Conservation (phyloP, 495 filamentous ascomycete species). For the Xylaria castorea region DNA sequence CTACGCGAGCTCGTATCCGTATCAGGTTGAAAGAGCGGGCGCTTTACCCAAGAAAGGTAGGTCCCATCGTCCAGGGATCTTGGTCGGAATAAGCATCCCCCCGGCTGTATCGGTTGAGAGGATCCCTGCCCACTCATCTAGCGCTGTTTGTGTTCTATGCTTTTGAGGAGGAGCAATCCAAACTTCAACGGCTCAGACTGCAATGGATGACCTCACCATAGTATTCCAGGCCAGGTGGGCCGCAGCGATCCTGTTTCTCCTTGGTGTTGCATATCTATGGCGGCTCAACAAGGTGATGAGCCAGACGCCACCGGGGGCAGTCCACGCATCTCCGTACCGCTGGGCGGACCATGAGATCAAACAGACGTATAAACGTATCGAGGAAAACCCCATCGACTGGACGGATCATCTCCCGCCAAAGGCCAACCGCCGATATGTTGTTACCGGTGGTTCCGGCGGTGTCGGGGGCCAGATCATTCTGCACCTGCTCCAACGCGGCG, state of each 20-base stretch:
- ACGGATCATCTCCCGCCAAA: constrained; percentile 57
- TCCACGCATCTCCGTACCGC: constrained; percentile 51
- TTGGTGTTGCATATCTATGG: constrained; percentile 54
- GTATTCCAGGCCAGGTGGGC: constrained; percentile 20
- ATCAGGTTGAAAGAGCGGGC: neutral
- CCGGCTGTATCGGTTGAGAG: neutral
- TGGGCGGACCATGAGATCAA: constrained; percentile 60
- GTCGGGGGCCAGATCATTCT: constrained; percentile 64
- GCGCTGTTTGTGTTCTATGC: neutral
- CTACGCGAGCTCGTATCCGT: neutral
- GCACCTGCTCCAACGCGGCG: constrained; percentile 61
- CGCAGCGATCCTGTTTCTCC: constrained; percentile 30
- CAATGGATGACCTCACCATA: constrained; percentile 32
- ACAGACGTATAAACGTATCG: constrained; percentile 54
- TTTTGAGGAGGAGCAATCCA: constrained; percentile 5
- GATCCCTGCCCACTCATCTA: neutral
- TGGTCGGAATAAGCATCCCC: constrained; percentile 6
- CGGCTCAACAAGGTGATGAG: constrained; percentile 60
- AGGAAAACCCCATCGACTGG: constrained; percentile 55
- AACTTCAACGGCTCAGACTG: neutral
- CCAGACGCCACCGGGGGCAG: constrained; percentile 54
- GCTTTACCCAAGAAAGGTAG: constrained; percentile 23
- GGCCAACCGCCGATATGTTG: constrained; percentile 61
- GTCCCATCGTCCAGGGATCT: constrained; percentile 8
- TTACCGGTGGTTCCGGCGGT: constrained; percentile 65